Conservation (phyloP, 2,329 filamentous ascomycete species). For the Didymella pinodella region DNA sequence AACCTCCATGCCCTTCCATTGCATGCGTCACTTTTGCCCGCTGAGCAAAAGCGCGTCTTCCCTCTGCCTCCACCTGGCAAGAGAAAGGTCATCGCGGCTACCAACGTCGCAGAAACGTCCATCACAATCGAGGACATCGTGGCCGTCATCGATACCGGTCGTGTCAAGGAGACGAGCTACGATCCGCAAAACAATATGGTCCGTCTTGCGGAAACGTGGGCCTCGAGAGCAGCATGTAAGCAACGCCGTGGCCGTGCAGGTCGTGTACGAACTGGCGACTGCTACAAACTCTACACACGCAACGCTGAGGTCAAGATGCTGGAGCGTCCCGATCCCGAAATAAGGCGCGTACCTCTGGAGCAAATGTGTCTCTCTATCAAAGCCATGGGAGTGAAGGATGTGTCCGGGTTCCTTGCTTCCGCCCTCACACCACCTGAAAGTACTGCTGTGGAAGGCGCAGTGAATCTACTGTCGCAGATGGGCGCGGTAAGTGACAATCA, state of each 20-base stretch:
- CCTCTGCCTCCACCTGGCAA: slow-evolving; percentile 76
- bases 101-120: slow-evolving; percentile 96
- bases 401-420: slow-evolving; percentile 79
- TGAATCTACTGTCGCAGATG: slow-evolving; percentile 81
- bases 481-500: slow-evolving; percentile 87
- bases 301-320: slow-evolving; percentile 82
- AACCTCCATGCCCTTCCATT: slow-evolving; percentile 82
- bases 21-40: slow-evolving; percentile 88
- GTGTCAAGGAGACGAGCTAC: slow-evolving; percentile 96
- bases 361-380: slow-evolving; percentile 94
- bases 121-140: slow-evolving; percentile 99
- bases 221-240: slow-evolving; percentile 90
- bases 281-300: slow-evolving; percentile 94
- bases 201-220: slow-evolving; percentile 93
- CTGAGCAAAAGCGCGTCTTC: slow-evolving; percentile 89
- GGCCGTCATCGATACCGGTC: slow-evolving; percentile 92
- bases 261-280: slow-evolving; percentile 87
- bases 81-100: slow-evolving; percentile 91
- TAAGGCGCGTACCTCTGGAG: slow-evolving; percentile 89
- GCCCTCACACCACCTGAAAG: slow-evolving; percentile 89
- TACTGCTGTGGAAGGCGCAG: slow-evolving; percentile 83
- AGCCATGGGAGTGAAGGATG: slow-evolving; percentile 89
- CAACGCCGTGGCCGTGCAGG: slow-evolving; percentile 92
- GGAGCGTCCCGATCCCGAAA: slow-evolving; percentile 93
- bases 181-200: slow-evolving; percentile 93